Evolutionary conservation across 208 protist genomes (phyloP), one percentile per base, ranked within the genome.

Genomic region (Acanthamoeba culbertsoni): DNA sequence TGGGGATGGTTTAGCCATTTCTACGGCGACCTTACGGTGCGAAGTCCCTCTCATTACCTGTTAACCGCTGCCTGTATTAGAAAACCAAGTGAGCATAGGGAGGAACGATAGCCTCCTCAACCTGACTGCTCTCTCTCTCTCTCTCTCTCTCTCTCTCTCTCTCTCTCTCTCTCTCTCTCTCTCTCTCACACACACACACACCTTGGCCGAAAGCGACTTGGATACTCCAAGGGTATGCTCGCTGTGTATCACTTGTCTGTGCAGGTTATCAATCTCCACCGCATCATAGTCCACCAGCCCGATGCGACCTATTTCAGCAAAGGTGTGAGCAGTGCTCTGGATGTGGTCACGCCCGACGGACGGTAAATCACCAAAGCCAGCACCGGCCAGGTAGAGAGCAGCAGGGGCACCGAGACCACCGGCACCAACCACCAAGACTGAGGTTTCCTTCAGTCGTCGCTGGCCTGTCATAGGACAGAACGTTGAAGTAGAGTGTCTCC

Each of bases 371-470:
- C 95, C 88, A 4, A 97, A 46, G 45, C 96, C 96, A 7, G 94
- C 94, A 5, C 91, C 55, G 16, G 95, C 91, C 16, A 97, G 71
- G 91, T 97, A 97, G 45, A 97, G 65, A 20, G 93, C 53, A 3
- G 89, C 62, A 0, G 95, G 95, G 33, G 94, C 96, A 7, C 96
- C 96, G 35, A 97, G 86, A 31, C 96, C 96, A 10, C 96, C 96
- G 23, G 93, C 93, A 12, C 96, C 96, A 5, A 97, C 91, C 16
- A 97, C 35, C 0, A 97, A 59, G 28, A 97, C 94, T 18, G 48
- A 92, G 12, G 59, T 20, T 1, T 14, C 18, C 0, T 33, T 42
- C 12, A 97, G 42, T 35, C 33, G 7, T 53, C 77, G 31, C 53
- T 97, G 96, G 6, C 95, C 95, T 48, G 51, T 14, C 51, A 23